phyloP scores from a whole-genome alignment of 495 filamentous ascomycete species.

The Daldinia loculata region DNA sequence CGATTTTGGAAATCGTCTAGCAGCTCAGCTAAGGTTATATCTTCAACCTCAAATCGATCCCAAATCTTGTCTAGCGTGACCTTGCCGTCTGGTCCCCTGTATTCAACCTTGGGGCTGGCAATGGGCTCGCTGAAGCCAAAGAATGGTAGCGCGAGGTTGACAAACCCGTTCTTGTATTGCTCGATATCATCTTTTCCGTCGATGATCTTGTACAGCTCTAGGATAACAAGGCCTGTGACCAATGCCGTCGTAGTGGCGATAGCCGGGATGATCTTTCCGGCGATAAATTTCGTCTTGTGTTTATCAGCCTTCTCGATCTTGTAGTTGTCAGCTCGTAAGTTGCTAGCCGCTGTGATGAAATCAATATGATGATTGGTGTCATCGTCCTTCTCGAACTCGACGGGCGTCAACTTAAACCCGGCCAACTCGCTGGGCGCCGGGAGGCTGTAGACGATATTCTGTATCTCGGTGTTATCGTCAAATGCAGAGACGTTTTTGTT shows the following conservation, averaged over 20 bases:
- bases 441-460: slow-evolving; percentile 70
- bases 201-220: slow-evolving; percentile 96
- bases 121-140: slow-evolving; percentile 98
- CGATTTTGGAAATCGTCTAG: slow-evolving; percentile 79
- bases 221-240: slow-evolving; percentile 89
- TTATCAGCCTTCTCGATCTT: slow-evolving; percentile 89
- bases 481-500: slow-evolving; percentile 58
- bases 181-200: slow-evolving; percentile 95
- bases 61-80: slow-evolving; percentile 93
- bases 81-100: slow-evolving; percentile 76
- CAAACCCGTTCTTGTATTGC: slow-evolving; percentile 98
- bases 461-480: slow-evolving; percentile 76
- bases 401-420: slow-evolving; percentile 86
- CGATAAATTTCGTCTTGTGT: slow-evolving; percentile 99
- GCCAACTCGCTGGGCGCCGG: slow-evolving; percentile 81
- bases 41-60: slow-evolving; percentile 93
- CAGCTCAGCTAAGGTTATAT: slow-evolving; percentile 86
- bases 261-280: slow-evolving; percentile 98
- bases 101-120: slow-evolving; percentile 88
- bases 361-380: slow-evolving; percentile 98
- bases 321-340: slow-evolving; percentile 97
- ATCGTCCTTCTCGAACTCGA: slow-evolving; percentile 99
- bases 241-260: slow-evolving; percentile 98
- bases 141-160: slow-evolving; percentile 97
- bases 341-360: slow-evolving; percentile 97